Evolutionary conservation across 805 yeast genomes (phyloP), one percentile per base, ranked within the genome.

Genomic region (Pichia pseudocactophila): DNA sequence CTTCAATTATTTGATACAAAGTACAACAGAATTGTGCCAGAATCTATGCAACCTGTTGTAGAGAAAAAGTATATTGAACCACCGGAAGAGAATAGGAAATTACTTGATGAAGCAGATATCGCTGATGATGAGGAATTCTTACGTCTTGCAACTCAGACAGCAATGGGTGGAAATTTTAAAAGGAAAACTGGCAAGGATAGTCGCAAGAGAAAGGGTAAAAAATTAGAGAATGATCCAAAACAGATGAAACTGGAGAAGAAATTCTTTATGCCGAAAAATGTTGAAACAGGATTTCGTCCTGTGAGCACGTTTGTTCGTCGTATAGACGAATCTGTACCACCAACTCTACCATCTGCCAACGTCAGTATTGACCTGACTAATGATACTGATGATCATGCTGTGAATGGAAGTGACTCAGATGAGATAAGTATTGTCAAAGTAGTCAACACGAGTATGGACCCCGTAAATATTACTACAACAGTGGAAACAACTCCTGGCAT

Each of bases 201-300:
- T n/a, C n/a, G n/a, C n/a, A n/a, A n/a, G n/a, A n/a, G n/a, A n/a
- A n/a, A n/a, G n/a, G n/a, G n/a, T n/a, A n/a, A n/a, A n/a, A n/a
- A n/a, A n/a, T n/a, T n/a, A n/a, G 31, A 36, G 19, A 51, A 53
- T 46, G 50, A 44, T 25, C 27, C 42, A 20, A 45, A 43, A 12
- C 43, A 49, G 27, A 34, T 25, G 45, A 43, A 57, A 36, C 28
- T 39, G 1, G 44, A 52, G 18, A 74, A 80, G 56, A 63, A 61
- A 36, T 82, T 82, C 48, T 78, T 77, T 57, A 78, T 82, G 85
- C 92, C 92, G 0, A 83, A 79, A 49, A 69, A 76, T 52, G 89
- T 76, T 5, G 73, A 70, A 33, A 72, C 80, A 0, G 89, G 87
- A 0, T 82, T 83, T 50, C 64, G 65, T 30, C 62, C 64, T 18